Evolutionary conservation across 2,329 filamentous ascomycete species (phyloP).

Genomic region (Stagonosporopsis chrysanthemi): DNA sequence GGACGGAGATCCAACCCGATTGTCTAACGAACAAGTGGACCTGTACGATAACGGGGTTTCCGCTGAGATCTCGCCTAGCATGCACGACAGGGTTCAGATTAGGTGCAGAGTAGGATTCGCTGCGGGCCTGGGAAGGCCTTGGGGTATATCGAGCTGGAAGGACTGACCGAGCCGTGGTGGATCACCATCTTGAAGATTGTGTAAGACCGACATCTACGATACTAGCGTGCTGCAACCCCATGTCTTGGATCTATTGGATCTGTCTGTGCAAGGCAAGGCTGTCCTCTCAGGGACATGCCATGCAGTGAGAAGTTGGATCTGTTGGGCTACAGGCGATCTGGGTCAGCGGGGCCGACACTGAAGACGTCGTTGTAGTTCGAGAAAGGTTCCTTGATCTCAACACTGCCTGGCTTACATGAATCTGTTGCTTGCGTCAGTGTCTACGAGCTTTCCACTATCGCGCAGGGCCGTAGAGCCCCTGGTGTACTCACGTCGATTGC

Average conservation of each 20-base stretch:
- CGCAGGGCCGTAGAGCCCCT: neutral
- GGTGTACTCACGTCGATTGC: neutral
- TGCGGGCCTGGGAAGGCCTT: neutral
- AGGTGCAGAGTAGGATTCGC: neutral
- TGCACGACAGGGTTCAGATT: neutral
- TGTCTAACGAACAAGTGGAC: neutral
- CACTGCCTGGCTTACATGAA: neutral
- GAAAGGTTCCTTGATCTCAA: neutral
- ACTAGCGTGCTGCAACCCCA: slow-evolving; percentile 8
- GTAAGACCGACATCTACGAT: slow-evolving; percentile 2
- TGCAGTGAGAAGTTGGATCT: neutral
- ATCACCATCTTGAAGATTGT: neutral
- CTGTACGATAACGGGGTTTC: slow-evolving; percentile 1
- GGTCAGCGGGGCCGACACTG: slow-evolving; percentile 10
- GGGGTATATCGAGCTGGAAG: neutral
- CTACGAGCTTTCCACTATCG: neutral
- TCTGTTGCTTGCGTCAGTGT: neutral
- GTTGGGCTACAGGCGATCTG: neutral
- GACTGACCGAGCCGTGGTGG: neutral
- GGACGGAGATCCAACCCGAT: neutral
- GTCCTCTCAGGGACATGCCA: neutral
- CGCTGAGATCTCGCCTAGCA: neutral
- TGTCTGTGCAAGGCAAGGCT: neutral
- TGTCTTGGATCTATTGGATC: slow-evolving; percentile 1
- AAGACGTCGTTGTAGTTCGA: neutral